Evolutionary conservation across 257 asterid genomes (phyloP).

Genomic region (Plantago elongata): DNA sequence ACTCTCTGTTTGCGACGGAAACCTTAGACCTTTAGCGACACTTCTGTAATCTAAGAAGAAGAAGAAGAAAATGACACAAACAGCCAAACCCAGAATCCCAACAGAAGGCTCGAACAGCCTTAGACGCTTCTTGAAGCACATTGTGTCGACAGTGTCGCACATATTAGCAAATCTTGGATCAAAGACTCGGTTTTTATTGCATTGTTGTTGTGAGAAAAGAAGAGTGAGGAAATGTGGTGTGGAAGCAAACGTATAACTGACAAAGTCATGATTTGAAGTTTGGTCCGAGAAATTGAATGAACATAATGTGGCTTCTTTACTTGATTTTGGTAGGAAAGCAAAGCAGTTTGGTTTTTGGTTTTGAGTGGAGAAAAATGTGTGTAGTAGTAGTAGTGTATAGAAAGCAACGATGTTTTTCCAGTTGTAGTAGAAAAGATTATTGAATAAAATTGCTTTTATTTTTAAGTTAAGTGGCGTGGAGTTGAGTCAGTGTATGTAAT

Average conservation of each 20-base stretch:
- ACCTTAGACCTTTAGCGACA: slow-evolving; percentile 45
- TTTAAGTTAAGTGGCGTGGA: too few species aligned
- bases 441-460: too few species aligned
- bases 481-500: too few species aligned
- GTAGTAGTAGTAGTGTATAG: too few species aligned
- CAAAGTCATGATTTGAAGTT: slow-evolving; percentile 32
- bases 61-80: slow-evolving; percentile 55
- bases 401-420: too few species aligned
- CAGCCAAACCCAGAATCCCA: slow-evolving; percentile 62
- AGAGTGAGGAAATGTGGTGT: slow-evolving; percentile 24
- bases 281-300: too few species aligned
- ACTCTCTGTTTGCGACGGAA: slow-evolving; percentile 50
- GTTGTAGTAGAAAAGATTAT: too few species aligned
- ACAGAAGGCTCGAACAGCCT: slow-evolving; percentile 75
- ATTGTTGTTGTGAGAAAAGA: not conserved
- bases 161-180: slow-evolving; percentile 19
- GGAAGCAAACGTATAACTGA: slow-evolving; percentile 42
- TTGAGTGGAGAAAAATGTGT: too few species aligned
- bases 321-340: too few species aligned
- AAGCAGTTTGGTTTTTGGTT: too few species aligned
- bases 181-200: slow-evolving; percentile 26
- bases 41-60: slow-evolving; percentile 58
- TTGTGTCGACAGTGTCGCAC: slow-evolving; percentile 12
- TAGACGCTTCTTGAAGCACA: slow-evolving; percentile 49
- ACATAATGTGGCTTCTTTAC: too few species aligned